These are phyloP conservation scores for Croton laevigatus DNA, from an alignment of 441 rosid genomes.

Conservation along the genomic window DNA sequence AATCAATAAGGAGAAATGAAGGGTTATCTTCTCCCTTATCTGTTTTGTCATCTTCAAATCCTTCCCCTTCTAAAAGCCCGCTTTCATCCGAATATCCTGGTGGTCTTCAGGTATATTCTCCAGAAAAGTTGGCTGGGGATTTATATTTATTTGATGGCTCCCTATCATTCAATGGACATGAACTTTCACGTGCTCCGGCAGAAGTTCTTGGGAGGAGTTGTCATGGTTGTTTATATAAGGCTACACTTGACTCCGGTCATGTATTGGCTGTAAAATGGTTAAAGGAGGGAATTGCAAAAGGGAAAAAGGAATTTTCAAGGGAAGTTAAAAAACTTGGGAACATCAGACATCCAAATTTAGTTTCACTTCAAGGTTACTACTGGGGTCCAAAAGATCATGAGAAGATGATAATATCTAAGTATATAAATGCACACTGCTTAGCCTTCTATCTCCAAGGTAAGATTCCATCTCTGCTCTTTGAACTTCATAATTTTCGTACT, in stretches of 20 bases:
- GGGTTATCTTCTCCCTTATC: slow-evolving; percentile 50
- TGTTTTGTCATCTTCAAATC: slow-evolving; percentile 49
- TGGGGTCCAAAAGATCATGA: slow-evolving; percentile 89
- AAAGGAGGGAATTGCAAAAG: slow-evolving; percentile 33
- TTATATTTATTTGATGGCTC: slow-evolving; percentile 29
- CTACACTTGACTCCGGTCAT: slow-evolving; percentile 28
- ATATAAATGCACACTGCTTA: slow-evolving; percentile 56
- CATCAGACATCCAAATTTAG: slow-evolving; percentile 64
- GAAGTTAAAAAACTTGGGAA: slow-evolving; percentile 33
- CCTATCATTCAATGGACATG: slow-evolving; percentile 31
- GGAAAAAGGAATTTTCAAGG: slow-evolving; percentile 34
- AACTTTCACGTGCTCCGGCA: slow-evolving; percentile 34
- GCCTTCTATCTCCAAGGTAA: slow-evolving; percentile 82
- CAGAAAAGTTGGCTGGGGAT: slow-evolving; percentile 31
- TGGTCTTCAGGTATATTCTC: slow-evolving; percentile 25
- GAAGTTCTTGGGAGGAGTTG: slow-evolving; percentile 35
- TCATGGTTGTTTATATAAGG: slow-evolving; percentile 33
- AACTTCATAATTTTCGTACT: background rate
- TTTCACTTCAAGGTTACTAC: slow-evolving; percentile 75
- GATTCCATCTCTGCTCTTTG: background rate
- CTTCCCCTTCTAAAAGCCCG: slow-evolving; percentile 26
- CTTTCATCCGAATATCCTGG: slow-evolving; percentile 19
- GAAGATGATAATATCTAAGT: slow-evolving; percentile 67
- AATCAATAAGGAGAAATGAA: slow-evolving; percentile 35
- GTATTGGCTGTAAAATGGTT: slow-evolving; percentile 35